Evolutionary conservation across 1,139 yeast genomes (phyloP).

Genomic region (Geotrichum cucujoidarum): DNA sequence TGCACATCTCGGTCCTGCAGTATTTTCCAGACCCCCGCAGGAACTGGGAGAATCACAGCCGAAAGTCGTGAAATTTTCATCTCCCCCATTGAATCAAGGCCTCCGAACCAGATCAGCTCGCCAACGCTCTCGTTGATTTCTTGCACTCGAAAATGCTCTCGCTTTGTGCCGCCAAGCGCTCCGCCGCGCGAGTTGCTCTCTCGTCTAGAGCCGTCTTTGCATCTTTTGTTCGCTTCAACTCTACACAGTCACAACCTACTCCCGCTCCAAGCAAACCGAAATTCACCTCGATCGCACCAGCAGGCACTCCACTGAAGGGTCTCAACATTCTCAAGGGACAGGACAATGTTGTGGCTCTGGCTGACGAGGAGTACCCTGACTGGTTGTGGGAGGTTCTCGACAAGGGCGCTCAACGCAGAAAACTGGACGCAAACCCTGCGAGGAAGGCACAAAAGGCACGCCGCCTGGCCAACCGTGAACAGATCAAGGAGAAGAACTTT

Average conservation of each 20-base stretch:
- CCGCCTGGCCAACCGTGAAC: slow-evolving; percentile 60
- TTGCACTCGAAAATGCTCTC: not conserved
- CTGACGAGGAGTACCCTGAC: slow-evolving; percentile 83
- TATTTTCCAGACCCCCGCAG: slow-evolving; percentile 1
- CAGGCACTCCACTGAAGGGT: slow-evolving; percentile 74
- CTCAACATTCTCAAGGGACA: slow-evolving; percentile 73
- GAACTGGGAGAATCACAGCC: not conserved
- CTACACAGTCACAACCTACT: slow-evolving; percentile 5
- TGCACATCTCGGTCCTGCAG: not conserved
- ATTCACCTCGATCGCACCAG: slow-evolving; percentile 40
- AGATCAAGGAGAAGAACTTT: slow-evolving; percentile 76
- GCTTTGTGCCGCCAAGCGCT: not conserved
- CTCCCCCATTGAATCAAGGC: not conserved
- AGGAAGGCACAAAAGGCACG: slow-evolving; percentile 65
- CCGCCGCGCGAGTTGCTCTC: not conserved
- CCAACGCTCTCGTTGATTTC: not conserved
- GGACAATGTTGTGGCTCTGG: slow-evolving; percentile 83
- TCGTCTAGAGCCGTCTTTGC: not conserved
- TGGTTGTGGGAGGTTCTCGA: slow-evolving; percentile 94
- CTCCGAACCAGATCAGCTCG: not conserved
- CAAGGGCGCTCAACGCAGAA: slow-evolving; percentile 48
- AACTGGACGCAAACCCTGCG: slow-evolving; percentile 57
- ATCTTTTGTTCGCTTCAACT: slow-evolving; percentile 3
- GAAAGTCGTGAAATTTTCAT: not conserved
- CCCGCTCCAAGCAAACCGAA: slow-evolving; percentile 6